Percentiles rank a stretch among this genome's conserved stretches.
Evolutionary conservation across 306 rosid genomes (phyloP).

Genomic region (Cucurbita moschata): DNA sequence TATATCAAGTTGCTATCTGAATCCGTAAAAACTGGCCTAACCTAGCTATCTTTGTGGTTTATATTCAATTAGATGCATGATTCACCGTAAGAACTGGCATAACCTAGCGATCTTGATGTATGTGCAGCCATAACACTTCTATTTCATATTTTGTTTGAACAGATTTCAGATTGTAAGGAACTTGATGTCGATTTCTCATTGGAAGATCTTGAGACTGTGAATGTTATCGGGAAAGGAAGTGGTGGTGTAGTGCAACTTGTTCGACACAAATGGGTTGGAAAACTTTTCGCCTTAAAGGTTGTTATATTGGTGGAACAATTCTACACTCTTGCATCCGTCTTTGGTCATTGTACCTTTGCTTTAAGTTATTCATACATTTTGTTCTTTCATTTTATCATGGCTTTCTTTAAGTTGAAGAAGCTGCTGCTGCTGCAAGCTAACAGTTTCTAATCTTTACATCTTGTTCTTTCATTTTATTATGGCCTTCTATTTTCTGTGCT

Average conservation of each 20-base stretch:
- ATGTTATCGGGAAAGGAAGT: constrained; percentile 90
- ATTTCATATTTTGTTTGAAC: constrained; percentile 19
- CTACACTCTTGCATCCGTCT: background rate
- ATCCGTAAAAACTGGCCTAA: background rate
- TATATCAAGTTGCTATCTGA: background rate
- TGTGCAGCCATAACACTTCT: background rate
- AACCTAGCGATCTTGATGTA: background rate
- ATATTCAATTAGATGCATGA: background rate
- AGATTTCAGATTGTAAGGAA: constrained; percentile 68
- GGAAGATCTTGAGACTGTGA: constrained; percentile 81
- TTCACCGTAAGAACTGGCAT: background rate
- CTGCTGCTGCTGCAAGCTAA: background rate
- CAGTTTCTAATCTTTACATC: background rate
- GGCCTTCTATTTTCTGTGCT: background rate
- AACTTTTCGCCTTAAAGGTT: constrained; percentile 86
- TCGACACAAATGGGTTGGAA: constrained; percentile 92
- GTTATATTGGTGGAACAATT: constrained; percentile 4
- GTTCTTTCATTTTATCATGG: background rate
- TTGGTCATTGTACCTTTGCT: constrained; percentile 6
- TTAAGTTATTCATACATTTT: background rate
- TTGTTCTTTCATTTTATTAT: too few relatives aligned
- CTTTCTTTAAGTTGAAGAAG: background rate
- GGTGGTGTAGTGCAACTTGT: constrained; percentile 98
- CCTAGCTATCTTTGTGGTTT: background rate
- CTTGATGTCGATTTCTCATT: constrained; percentile 52